Conservation (phyloP, 2,329 filamentous ascomycete genomes). For the Pseudopithomyces chartarum region DNA sequence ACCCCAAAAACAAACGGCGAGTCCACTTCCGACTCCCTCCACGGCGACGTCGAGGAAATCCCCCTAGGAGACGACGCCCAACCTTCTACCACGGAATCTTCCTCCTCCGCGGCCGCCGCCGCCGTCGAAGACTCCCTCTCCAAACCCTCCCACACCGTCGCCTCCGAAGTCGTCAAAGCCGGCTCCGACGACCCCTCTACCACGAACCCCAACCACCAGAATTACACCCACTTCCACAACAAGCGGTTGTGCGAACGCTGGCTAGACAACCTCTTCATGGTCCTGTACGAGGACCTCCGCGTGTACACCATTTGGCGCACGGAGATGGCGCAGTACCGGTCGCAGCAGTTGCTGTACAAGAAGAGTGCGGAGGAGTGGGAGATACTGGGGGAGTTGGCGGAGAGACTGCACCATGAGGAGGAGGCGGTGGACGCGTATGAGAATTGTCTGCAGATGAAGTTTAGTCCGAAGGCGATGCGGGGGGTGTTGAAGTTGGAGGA, state of each 20-base stretch:
- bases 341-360: constrained; percentile 93
- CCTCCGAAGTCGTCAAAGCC: constrained; percentile 76
- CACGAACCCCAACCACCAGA: constrained; percentile 56
- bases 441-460: constrained; percentile 82
- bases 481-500: constrained; percentile 84
- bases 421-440: constrained; percentile 94
- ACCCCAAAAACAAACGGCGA: constrained; percentile 39
- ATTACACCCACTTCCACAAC: constrained; percentile 91
- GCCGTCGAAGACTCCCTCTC: constrained; percentile 61
- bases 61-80: constrained; percentile 27
- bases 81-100: constrained; percentile 36
- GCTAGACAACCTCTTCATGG: constrained; percentile 99
- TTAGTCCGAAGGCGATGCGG: constrained; percentile 89
- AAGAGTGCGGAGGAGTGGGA: constrained; percentile 99
- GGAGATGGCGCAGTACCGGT: constrained; percentile 93
- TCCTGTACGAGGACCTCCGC: constrained; percentile 94
- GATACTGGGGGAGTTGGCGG: constrained; percentile 89
- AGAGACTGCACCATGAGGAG: constrained; percentile 87
- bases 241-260: constrained; percentile 97
- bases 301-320: constrained; percentile 99
- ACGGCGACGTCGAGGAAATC: constrained; percentile 34
- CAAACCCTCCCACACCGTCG: constrained; percentile 78
- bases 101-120: constrained; percentile 28
- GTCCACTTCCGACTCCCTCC: constrained; percentile 3
- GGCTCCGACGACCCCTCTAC: constrained; percentile 69